Base-by-base conservation (phyloP, 371 early-diverging fungal species). In the Syncephalis fuscata region DNA sequence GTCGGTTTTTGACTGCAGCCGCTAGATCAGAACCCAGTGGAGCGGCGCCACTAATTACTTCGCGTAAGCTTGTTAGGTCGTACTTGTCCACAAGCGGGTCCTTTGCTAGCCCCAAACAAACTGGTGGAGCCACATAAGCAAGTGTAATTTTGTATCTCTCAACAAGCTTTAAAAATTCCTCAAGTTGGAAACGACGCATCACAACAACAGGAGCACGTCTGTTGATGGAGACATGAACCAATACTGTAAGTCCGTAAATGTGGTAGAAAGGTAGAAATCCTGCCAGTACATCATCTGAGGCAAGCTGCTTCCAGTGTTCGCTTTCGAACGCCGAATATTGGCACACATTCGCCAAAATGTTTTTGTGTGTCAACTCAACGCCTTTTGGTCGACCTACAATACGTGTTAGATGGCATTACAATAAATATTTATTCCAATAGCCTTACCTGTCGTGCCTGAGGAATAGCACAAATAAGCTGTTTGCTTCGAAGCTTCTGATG, bases 311-410 rank as follows among this genome's bases (percentile, higher is more conserved):
- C 51, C 32, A 40, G 56, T 43, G 32, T 48, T 50, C 52, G 52
- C 36, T 39, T 46, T 45, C 62, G 61, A 47, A 57, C 54, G 4
- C 51, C 66, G 39, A 63, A 58, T 54, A 52, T 54, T 88, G 89
- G n/a, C 64, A 52, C 7, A 78, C 53, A 50, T 87, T 86, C 39
- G 81, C 55, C 2, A 76, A 65, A 10, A 90, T 67, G 54, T 91
- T 93, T 48, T 57, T 52, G 55, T 91, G 90, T 0, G 86, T 81
- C 4, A 83, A 71, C 65, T 76, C 68, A 1, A 88, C 90, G 36
- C 88, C 90, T 63, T 92, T 81, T 53, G 76, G 45, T 4, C n/a
- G 38, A 10, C 38, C 38, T 37, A 37, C n/a, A 37, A 9, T 10
- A n/a, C n/a, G 38, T 9, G n/a, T 37, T 9, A 37, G 38, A 37